Evolutionary conservation across 352 stramenopile species (phyloP), one percentile per base, ranked within the genome.

Genomic region (Phytophthora fragariae): DNA sequence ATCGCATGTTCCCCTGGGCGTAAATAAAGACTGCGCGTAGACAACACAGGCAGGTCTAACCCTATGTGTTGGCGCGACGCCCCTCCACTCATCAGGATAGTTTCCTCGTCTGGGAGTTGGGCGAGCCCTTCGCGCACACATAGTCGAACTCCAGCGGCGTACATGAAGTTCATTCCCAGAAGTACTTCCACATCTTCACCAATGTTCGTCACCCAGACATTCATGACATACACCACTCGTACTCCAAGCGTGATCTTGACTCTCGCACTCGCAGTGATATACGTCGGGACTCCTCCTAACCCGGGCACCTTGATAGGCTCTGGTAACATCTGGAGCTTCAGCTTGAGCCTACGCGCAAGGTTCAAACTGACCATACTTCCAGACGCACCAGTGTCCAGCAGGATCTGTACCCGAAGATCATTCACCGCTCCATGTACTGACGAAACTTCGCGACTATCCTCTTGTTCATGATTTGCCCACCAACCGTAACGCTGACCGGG

Each of bases 101-200:
- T n/a, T n/a, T n/a, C n/a, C n/a, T n/a, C n/a, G n/a, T n/a, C n/a
- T n/a, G n/a, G n/a, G n/a, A n/a, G n/a, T n/a, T n/a, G n/a, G n/a
- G n/a, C n/a, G n/a, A n/a, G n/a, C n/a, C n/a, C n/a, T n/a, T n/a
- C n/a, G n/a, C n/a, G n/a, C n/a, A n/a, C n/a, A n/a, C n/a, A n/a
- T n/a, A n/a, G n/a, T n/a, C n/a, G n/a, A n/a, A n/a, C n/a, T n/a
- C n/a, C n/a, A n/a, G n/a, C n/a, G n/a, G n/a, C 15, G 8, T 63
- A n/a, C 65, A 81, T 81, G 58, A 79, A 82, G n/a, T 82, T 57
- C 59, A 77, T 72, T 0, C 75, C 71, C 0, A 82, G 54, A 0
- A 82, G 49, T 5, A 59, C 71, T 0, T 80, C 61, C 15, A 80
- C 54, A 0, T 68, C 76, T 4, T 73, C 50, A 1, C 68, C 72